Evolutionary conservation across 148 eudicot species (phyloP), one percentile per base, ranked within the genome.

Genomic region (Chenopodium suecicum): DNA sequence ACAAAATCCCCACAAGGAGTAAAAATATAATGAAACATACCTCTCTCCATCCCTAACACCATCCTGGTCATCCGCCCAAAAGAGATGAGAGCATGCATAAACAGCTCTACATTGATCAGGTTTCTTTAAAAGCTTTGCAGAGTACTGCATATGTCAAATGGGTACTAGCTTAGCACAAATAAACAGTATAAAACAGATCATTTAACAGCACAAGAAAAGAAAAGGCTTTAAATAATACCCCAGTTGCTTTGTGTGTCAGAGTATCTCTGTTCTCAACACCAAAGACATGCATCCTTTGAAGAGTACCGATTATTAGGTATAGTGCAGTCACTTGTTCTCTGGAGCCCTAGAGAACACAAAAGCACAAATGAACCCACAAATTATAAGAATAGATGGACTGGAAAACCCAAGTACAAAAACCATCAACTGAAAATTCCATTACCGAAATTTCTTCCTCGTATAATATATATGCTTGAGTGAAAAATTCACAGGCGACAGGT

Each of bases 361-460:
- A 47, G 73, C 75, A 67, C 47, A 71, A 50, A 76, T 81, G 62
- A 87, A 76, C 80, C 60, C 23, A 65, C 17, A 74, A 62, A 62
- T 54, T 20, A 65, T 25, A 48, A 17, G 80, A 82, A n/a, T 74
- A 1, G 47, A 79, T 27, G 27, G 54, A 50, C 22, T 32, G 69
- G 70, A 73, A 25, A 56, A 71, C 13, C 25, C 27, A 78, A 63
- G 63, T 67, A 77, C 31, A 62, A 4, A 46, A 34, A 27, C 37
- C 70, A 73, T 65, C 60, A 70, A 76, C 67, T 17, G 20, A 63
- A 20, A 73, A 14, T 37, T 16, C 68, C 70, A 80, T 78, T 91
- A 94, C 99, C 93, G 98, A 88, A 74, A 94, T 90, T 92, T 96
- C 99, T 88, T 96, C 99, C 86, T 96, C 99, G 48, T 96, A 96